These are phyloP conservation scores for Vitis cinerea DNA, from an alignment of 164 flowering plant genomes.

Conservation along the genomic window DNA sequence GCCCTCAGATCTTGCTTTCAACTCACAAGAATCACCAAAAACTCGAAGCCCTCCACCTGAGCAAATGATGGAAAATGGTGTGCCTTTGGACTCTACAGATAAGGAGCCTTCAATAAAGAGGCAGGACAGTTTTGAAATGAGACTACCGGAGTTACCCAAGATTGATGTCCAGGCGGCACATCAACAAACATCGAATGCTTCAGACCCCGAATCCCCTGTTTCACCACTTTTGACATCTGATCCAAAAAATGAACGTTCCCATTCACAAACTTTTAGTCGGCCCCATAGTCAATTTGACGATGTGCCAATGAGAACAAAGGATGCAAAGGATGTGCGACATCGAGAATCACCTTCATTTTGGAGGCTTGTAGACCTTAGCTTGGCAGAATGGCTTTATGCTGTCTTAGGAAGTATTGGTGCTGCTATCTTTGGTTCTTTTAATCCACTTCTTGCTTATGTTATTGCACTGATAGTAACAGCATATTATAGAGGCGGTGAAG, in stretches of 20 bases:
- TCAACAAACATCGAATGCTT: conserved; percentile 55
- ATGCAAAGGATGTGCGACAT: conserved; percentile 36
- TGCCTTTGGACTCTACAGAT: conserved; percentile 49
- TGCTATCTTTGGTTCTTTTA: conserved; percentile 94
- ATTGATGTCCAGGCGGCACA: conserved; percentile 73
- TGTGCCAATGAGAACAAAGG: conserved; percentile 36
- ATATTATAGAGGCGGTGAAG: conserved; percentile 53
- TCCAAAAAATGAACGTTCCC: conserved; percentile 92
- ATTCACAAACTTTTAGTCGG: conserved; percentile 93
- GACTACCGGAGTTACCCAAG: conserved; percentile 84
- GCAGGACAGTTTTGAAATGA: conserved; percentile 96
- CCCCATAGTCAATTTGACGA: conserved; percentile 67
- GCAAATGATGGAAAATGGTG: conserved; percentile 73
- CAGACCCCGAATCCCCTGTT: conserved; percentile 96
- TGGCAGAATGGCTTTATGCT: conserved; percentile 98
- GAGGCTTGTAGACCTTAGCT: conserved; percentile 92
- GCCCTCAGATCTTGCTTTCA: conserved; percentile 45
- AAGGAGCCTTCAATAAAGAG: conserved; percentile 75
- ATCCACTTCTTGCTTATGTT: conserved; percentile 95
- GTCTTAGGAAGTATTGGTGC: conserved; percentile 93
- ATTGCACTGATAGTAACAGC: conserved; percentile 67
- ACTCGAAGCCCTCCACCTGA: conserved; percentile 75
- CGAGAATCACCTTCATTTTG: conserved; percentile 75
- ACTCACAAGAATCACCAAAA: conserved; percentile 75
- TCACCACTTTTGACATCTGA: conserved; percentile 96